Evolutionary conservation across 768 basidiomycete species (phyloP).

Genomic region (Termitomyces sp.): DNA sequence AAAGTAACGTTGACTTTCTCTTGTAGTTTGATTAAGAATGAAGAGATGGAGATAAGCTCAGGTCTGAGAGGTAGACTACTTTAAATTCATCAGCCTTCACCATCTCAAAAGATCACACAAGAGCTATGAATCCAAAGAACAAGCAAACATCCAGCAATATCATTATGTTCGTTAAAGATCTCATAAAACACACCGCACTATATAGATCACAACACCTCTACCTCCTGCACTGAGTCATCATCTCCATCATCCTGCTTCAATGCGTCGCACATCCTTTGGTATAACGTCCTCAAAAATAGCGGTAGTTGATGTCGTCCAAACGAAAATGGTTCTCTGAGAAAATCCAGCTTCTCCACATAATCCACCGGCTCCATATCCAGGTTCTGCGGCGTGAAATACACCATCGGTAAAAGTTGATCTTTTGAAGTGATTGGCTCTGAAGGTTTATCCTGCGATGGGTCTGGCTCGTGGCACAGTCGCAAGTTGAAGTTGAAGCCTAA

Average conservation of each 20-base stretch:
- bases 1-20: neutral
- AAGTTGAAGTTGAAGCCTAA: constrained; percentile 62
- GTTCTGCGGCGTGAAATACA: constrained; percentile 58
- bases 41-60: neutral
- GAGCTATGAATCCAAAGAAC: neutral
- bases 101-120: neutral
- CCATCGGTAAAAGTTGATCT: constrained; percentile 37
- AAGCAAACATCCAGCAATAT: neutral
- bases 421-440: constrained; percentile 25
- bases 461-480: constrained; percentile 37
- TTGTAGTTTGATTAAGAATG: neutral
- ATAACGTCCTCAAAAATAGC: constrained; percentile 60
- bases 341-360: constrained; percentile 55
- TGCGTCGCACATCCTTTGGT: constrained; percentile 41
- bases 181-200: neutral
- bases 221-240: constrained; percentile 9
- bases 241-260: constrained; percentile 4
- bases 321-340: constrained; percentile 59
- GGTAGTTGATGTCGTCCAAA: constrained; percentile 64
- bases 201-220: neutral
- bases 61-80: too few relatives aligned
- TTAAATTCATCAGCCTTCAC: too few relatives aligned
- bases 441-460: constrained; percentile 19
- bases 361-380: constrained; percentile 57
- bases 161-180: neutral